Percentiles rank a stretch among this genome's conserved stretches.
Conservation (phyloP, 768 basidiomycete genomes). For the Trametes coccinea region DNA sequence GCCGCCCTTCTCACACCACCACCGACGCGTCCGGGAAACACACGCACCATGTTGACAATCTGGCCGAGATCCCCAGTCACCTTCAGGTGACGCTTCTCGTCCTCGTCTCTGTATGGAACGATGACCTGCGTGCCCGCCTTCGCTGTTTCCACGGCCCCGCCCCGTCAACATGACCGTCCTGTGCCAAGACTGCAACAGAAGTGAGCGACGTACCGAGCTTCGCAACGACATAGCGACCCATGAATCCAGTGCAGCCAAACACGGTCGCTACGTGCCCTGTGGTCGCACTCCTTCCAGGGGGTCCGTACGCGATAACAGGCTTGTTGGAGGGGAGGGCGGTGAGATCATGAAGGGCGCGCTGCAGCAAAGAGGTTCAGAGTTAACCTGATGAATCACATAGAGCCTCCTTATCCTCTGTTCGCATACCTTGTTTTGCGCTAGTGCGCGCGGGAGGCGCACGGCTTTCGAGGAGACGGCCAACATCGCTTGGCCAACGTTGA, state of each 20-base stretch:
- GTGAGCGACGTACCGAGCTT: constrained; percentile 72
- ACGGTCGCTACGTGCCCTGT: constrained; percentile 94
- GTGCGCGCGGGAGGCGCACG: constrained; percentile 51
- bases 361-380: constrained; percentile 8
- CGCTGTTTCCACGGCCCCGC: constrained; percentile 44
- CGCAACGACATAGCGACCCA: constrained; percentile 90
- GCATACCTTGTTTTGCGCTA: constrained; percentile 49
- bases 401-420: not conserved
- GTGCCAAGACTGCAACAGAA: not conserved
- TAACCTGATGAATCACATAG: not conserved
- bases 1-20: constrained; percentile 22
- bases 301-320: constrained; percentile 74
- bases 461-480: constrained; percentile 28
- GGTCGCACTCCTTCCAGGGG: constrained; percentile 82
- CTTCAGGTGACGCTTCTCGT: constrained; percentile 86
- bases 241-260: constrained; percentile 94
- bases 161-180: not conserved
- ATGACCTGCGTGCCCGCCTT: constrained; percentile 92
- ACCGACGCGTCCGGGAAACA: not conserved
- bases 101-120: constrained; percentile 93
- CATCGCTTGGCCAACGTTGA: constrained; percentile 30
- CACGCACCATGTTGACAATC: constrained; percentile 86
- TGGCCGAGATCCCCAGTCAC: constrained; percentile 97
- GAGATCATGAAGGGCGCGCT: constrained; percentile 79
- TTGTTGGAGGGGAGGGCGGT: constrained; percentile 57